These are phyloP conservation scores for Melaleuca alternifolia DNA, from an alignment of 345 rosid species.

Conservation along the genomic window DNA sequence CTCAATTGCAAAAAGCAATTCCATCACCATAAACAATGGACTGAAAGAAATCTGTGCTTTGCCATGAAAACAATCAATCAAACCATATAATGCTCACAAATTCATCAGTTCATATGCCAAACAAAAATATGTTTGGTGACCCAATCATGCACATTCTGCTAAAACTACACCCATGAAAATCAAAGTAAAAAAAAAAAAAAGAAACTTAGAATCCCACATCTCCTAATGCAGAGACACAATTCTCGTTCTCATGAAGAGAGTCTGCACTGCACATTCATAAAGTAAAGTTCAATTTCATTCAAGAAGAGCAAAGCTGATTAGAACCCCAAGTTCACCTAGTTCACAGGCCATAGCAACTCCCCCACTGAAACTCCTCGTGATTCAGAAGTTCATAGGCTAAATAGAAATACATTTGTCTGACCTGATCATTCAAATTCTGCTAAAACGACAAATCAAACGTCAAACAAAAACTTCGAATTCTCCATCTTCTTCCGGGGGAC, in stretches of 20 bases:
- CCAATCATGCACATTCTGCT: not conserved
- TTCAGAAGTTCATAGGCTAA: too few relatives aligned
- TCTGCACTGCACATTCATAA: not conserved
- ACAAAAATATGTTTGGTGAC: not conserved
- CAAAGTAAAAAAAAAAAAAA: not conserved
- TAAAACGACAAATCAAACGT: not conserved
- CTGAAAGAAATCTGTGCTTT: not conserved
- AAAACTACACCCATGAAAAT: not conserved
- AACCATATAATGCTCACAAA: not conserved
- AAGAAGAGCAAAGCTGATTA: not conserved
- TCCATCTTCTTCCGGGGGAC: not conserved
- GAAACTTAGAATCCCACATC: not conserved
- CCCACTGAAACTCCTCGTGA: not conserved
- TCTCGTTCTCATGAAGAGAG: not conserved
- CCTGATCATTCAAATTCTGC: not conserved
- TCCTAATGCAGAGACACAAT: not conserved
- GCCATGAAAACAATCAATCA: not conserved
- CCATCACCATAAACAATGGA: not conserved
- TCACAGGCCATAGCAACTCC: not conserved
- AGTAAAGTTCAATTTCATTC: not conserved
- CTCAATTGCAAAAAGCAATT: not conserved
- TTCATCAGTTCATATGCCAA: not conserved
- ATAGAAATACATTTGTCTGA: too few relatives aligned
- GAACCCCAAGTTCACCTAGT: not conserved
- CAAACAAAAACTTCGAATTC: not conserved